phyloP scores from a whole-genome alignment of 768 basidiomycete species.

The Lactarius pseudohatsudake region DNA sequence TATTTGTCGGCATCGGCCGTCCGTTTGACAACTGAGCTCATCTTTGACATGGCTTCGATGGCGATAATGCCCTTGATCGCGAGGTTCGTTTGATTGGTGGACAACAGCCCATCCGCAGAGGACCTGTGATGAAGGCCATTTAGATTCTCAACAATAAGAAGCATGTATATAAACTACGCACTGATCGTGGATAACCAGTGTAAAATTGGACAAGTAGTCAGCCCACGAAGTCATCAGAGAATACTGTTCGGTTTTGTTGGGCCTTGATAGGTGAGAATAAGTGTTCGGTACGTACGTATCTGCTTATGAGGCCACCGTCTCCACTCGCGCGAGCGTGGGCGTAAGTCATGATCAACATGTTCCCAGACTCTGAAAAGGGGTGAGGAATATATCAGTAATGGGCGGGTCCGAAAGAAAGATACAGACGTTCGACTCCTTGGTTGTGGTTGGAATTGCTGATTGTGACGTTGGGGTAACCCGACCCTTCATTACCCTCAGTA shows the following conservation, averaged over 20 bases:
- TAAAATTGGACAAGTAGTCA: slow-evolving; percentile 36
- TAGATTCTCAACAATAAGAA: slow-evolving; percentile 25
- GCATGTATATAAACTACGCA: slow-evolving; percentile 49
- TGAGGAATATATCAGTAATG: not conserved
- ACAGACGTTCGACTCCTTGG: slow-evolving; percentile 25
- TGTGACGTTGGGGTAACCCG: slow-evolving; percentile 11
- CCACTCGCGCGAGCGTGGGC: slow-evolving; percentile 33
- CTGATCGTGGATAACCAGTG: slow-evolving; percentile 55
- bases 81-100: slow-evolving; percentile 63
- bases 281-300: slow-evolving; percentile 24
- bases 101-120: slow-evolving; percentile 16
- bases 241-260: slow-evolving; percentile 28
- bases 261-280: not conserved
- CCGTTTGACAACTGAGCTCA: slow-evolving; percentile 39
- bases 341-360: slow-evolving; percentile 39
- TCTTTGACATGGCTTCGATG: slow-evolving; percentile 61
- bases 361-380: slow-evolving; percentile 32
- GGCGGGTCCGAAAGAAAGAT: not conserved
- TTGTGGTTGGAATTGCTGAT: not conserved
- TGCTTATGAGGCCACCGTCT: slow-evolving; percentile 31
- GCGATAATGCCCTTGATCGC: slow-evolving; percentile 72
- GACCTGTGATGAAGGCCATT: slow-evolving; percentile 13
- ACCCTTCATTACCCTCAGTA: not conserved
- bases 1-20: slow-evolving; percentile 30
- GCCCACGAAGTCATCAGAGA: slow-evolving; percentile 37